These are phyloP conservation scores for Prunella vulgaris DNA, from an alignment of 257 asterid genomes.

Conservation along the genomic window DNA sequence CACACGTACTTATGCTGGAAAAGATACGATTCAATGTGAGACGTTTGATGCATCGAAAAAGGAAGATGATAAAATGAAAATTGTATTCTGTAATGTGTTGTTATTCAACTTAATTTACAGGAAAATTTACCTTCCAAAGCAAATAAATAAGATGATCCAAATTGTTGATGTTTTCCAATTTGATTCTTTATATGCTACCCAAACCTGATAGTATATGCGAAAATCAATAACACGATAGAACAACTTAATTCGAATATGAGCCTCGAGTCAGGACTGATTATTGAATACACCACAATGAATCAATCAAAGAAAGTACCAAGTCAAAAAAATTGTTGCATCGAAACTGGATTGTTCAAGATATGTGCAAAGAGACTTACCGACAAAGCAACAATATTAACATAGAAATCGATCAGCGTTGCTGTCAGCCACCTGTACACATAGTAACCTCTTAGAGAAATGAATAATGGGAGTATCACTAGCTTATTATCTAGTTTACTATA, in stretches of 20 bases:
- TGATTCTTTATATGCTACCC: constrained; percentile 87
- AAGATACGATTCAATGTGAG: not conserved
- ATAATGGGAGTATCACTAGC: not conserved
- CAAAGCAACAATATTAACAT: constrained; percentile 45
- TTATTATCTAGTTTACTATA: not conserved
- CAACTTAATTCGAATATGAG: not conserved
- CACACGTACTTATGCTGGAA: constrained; percentile 62
- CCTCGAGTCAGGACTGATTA: too few species aligned
- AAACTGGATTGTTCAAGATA: not conserved
- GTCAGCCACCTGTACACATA: constrained; percentile 64
- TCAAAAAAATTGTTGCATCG: too few species aligned
- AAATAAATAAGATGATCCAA: constrained; percentile 66
- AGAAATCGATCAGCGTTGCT: constrained; percentile 73
- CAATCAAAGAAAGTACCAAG: not conserved
- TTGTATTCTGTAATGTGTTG: not conserved
- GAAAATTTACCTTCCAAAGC: constrained; percentile 63
- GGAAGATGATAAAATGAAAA: not conserved
- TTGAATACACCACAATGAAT: too few species aligned
- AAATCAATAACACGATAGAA: not conserved
- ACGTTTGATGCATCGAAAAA: not conserved
- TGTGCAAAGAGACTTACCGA: constrained; percentile 39
- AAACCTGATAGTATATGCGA: constrained; percentile 47
- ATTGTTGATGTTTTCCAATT: constrained; percentile 39
- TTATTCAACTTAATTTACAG: too few species aligned
- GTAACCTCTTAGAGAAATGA: constrained; percentile 9